Evolutionary conservation across 768 basidiomycete genomes (phyloP), one percentile per base, ranked within the genome.

Genomic region (Xerocomellus intermedius): DNA sequence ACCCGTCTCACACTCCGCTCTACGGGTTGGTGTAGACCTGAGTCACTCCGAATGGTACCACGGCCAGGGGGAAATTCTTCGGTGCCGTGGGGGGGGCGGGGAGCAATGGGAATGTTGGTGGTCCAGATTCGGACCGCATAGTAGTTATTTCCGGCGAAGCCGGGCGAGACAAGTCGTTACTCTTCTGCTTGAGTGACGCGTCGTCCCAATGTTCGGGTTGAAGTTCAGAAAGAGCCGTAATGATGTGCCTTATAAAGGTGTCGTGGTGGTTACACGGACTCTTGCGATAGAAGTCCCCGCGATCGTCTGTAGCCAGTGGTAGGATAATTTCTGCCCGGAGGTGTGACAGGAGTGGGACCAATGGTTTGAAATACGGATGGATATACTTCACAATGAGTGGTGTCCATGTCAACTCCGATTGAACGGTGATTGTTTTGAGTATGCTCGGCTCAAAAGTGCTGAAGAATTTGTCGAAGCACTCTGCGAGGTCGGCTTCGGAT

Each of bases 401-500:
- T 0, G 3, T 24, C 33, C 50, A 51, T 4, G 16, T 51, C 42
- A 51, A 1, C 24, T 51, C 7, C 2, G 33, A 51, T 10, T 43
- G 41, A 9, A 51, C 43, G 2, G 12, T 33, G 14, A 52, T 22
- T 14, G 37, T 53, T 26, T 53, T 53, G 24, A 53, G 30, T 0
- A 53, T 26, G 9, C 57, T 55, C 5, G 21, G 57, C 12, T 42
- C 13, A 19, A 33, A 50, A 2, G 48, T 58, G 10, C 51, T 51
- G 49, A 55, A 58, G 5, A 50, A 28, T 7, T 45, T 45, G 33
- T 58, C 39, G 7, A 16, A 58, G 39, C 57, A 58, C 9, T 58
- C 21, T 2, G 26, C 43, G 7, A 50, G 53, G 0, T 49, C 17
- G 0, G 6, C n/a, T 3, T 42, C 24, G 1, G 36, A 33, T 26